phyloP scores from a whole-genome alignment of 352 stramenopile species.

The Globisporangium rhizosaccharum region DNA sequence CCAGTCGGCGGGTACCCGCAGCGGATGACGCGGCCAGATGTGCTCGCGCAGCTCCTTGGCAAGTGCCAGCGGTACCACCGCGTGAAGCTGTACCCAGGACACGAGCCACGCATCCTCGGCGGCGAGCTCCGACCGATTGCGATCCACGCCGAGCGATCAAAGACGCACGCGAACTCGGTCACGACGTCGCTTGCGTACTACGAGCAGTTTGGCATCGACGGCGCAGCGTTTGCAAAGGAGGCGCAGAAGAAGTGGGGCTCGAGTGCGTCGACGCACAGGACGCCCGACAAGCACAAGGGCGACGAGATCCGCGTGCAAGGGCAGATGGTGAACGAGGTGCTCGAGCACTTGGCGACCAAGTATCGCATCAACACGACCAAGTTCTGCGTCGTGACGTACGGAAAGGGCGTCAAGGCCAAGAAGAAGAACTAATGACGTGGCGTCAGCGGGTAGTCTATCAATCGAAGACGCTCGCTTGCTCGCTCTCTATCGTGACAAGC shows the following conservation, averaged over 20 bases:
- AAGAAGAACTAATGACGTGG: slow-evolving; percentile 20
- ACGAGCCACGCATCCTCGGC: slow-evolving; percentile 55
- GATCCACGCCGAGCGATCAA: slow-evolving; percentile 62
- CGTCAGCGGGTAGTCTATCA: not conserved
- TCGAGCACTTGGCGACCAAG: slow-evolving; percentile 54
- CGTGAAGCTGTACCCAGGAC: slow-evolving; percentile 62
- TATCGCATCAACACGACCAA: slow-evolving; percentile 66
- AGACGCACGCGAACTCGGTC: slow-evolving; percentile 66
- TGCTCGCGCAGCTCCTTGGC: slow-evolving; percentile 41
- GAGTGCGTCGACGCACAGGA: slow-evolving; percentile 44
- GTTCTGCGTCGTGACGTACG: slow-evolving; percentile 62
- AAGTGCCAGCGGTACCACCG: slow-evolving; percentile 69
- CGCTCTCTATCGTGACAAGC: not conserved
- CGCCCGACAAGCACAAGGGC: slow-evolving; percentile 53
- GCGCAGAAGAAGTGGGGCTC: slow-evolving; percentile 82
- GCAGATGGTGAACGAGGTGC: slow-evolving; percentile 74
- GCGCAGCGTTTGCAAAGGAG: slow-evolving; percentile 63
- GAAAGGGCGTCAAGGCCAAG: slow-evolving; percentile 79
- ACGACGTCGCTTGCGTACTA: slow-evolving; percentile 71
- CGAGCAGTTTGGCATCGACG: slow-evolving; percentile 77
- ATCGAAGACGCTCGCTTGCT: not conserved
- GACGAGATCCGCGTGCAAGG: slow-evolving; percentile 80
- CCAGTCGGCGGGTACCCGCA: slow-evolving; percentile 53
- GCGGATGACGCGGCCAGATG: slow-evolving; percentile 46
- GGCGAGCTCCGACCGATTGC: slow-evolving; percentile 53